These are phyloP conservation scores for Anisodus acutangulus DNA, from an alignment of 257 asterid species.

Conservation along the genomic window DNA sequence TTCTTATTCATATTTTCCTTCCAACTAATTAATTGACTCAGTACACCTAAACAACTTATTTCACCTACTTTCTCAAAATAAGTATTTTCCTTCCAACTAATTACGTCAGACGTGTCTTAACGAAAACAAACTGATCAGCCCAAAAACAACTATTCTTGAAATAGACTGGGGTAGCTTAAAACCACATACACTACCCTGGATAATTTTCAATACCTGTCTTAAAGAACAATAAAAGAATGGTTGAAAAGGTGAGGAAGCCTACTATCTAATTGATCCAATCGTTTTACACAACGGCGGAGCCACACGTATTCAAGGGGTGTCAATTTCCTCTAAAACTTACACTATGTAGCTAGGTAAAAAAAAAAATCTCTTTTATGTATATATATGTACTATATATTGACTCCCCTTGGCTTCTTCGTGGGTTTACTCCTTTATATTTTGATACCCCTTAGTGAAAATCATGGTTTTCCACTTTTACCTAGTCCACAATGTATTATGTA, in stretches of 20 bases:
- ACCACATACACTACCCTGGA: not conserved
- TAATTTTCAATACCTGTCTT: not conserved
- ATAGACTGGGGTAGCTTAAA: not conserved
- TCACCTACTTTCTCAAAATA: conserved; percentile 24
- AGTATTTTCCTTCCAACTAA: conserved; percentile 27
- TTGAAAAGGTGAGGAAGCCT: not conserved
- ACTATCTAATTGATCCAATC: not conserved
- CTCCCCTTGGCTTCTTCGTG: no score
- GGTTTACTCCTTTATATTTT: no score
- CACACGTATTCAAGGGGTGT: no score
- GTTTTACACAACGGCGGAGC: no score
- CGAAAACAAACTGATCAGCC: not conserved
- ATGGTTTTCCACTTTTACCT: not conserved
- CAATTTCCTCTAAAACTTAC: no score
- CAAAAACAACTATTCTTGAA: conserved; percentile 2
- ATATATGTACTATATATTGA: no score
- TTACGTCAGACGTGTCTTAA: not conserved
- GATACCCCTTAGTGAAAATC: no score
- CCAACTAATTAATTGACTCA: conserved; percentile 15
- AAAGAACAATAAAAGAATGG: not conserved
- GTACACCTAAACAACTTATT: conserved; percentile 12
- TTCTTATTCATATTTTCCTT: not conserved
- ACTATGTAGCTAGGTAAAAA: no score
- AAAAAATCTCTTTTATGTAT: no score
- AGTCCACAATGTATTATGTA: not conserved